phyloP scores from a whole-genome alignment of 2,329 filamentous ascomycete genomes.

The Colletotrichum echinochloae region DNA sequence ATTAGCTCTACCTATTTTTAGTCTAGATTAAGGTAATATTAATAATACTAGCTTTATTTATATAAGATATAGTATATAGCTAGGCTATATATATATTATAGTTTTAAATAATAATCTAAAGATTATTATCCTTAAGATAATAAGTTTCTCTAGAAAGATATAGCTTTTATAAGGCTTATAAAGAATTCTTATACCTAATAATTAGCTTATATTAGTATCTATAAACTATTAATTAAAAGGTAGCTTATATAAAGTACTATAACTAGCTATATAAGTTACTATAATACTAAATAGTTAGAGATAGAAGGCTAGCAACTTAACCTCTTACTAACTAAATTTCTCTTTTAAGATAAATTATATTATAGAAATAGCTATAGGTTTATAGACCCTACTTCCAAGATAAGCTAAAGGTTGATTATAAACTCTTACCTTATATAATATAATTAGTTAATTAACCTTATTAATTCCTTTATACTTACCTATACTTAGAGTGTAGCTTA shows the following conservation, averaged over 20 bases:
- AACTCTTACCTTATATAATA: background rate
- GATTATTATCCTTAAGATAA: background rate
- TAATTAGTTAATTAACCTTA: background rate
- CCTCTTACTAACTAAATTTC: background rate
- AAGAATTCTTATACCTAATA: background rate
- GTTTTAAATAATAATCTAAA: background rate
- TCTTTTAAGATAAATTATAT: background rate
- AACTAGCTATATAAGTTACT: background rate
- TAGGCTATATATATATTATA: background rate
- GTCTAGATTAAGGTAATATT: background rate
- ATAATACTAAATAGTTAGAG: background rate
- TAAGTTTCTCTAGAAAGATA: constrained; percentile 2
- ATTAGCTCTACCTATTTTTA: no score
- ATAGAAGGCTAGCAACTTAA: background rate
- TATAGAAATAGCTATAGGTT: background rate
- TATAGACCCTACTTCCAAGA: constrained; percentile 8
- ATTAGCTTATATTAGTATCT: background rate
- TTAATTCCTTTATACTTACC: background rate
- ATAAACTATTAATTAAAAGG: background rate
- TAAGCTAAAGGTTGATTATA: background rate
- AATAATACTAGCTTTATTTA: background rate
- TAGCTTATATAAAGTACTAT: background rate
- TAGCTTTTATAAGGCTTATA: background rate
- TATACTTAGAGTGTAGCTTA: constrained; percentile 5
- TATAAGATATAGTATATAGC: background rate